Conservation (phyloP, 2,329 filamentous ascomycete genomes). For the Laburnicola sp. region DNA sequence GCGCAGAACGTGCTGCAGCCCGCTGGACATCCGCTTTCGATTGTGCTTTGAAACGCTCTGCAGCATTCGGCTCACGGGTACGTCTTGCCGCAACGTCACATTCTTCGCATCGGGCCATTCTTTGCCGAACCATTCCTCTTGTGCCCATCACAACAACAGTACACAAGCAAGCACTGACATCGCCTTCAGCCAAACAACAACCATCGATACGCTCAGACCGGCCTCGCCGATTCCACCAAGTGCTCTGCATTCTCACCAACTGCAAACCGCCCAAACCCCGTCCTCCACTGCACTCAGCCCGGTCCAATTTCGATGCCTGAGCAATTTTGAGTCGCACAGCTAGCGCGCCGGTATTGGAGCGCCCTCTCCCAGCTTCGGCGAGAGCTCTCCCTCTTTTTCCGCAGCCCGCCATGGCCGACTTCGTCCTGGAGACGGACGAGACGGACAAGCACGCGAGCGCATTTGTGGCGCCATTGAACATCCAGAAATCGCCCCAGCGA, state of each 20-base stretch:
- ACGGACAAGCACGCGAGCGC: constrained; percentile 41
- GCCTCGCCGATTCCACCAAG: constrained; percentile 8
- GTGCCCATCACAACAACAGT: constrained; percentile 30
- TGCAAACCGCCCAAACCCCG: constrained; percentile 9
- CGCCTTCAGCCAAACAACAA: constrained; percentile 22
- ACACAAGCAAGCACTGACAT: constrained; percentile 31
- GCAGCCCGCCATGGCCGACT: constrained; percentile 34
- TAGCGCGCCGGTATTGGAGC: constrained; percentile 24
- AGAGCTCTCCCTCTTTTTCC: constrained; percentile 5
- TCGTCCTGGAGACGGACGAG: constrained; percentile 26
- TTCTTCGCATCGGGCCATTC: constrained; percentile 28
- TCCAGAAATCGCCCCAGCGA: constrained; percentile 40
- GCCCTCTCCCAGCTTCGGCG: background rate
- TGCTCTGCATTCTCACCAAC: constrained; percentile 4
- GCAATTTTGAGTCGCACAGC: constrained; percentile 29
- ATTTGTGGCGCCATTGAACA: constrained; percentile 42
- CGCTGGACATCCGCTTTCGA: constrained; percentile 12
- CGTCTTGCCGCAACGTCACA: constrained; percentile 33
- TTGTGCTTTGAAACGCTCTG: constrained; percentile 18
- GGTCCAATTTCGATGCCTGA: constrained; percentile 34
- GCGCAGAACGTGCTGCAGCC: constrained; percentile 12
- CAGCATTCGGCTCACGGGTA: constrained; percentile 26
- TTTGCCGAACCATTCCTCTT: constrained; percentile 31
- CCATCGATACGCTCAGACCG: constrained; percentile 13
- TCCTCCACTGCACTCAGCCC: constrained; percentile 14